Evolutionary conservation across 768 basidiomycete genomes (phyloP), one percentile per base, ranked within the genome.

Genomic region (Tricholoma terreum): DNA sequence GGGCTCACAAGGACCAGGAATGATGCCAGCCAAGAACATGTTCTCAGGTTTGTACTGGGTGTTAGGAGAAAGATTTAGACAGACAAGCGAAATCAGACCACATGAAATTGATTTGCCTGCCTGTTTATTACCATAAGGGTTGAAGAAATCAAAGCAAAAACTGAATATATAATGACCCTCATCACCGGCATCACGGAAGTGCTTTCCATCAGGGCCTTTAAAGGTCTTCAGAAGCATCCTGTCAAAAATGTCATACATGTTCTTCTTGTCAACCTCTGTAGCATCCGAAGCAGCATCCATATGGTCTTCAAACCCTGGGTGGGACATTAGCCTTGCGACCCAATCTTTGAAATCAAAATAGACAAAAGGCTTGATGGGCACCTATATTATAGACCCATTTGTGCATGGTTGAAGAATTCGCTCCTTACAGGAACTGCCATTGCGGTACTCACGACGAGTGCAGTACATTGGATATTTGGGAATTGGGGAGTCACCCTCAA

Each of bases 1-100:
- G 0, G 70, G 74, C 50, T 75, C 71, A 11, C 63, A 52, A 4
- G 73, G 76, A 1, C 73, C 73, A 45, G 74, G 74, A 14, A 76
- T 67, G 1, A 75, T 59, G 0, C 66, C 70, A 21, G 63, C 68
- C 10, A 75, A 46, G 51, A 71, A 72, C 46, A 72, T 67, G 46
- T 75, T 70, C 58, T 75, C 71, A 0, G 60, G 35, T 15, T 65
- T 59, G 49, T 70, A 65, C 4, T 68, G 67, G 2, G 71, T 19
- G 9, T 57, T 42, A 2, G 58, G 54, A 4, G 75, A 76, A 4
- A 77, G 65, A 55, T 75, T 76, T 14, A 74, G 50, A 55, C 74
- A 74, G 3, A 66, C 62, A 48, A 77, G 55, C 27, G 69, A 71
- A n/a, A 73, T 69, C 1, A 67, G 57, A 2, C 73, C 72, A 8